Evolutionary conservation across 306 rosid species (phyloP).

Genomic region (Phaseolus lunatus): DNA sequence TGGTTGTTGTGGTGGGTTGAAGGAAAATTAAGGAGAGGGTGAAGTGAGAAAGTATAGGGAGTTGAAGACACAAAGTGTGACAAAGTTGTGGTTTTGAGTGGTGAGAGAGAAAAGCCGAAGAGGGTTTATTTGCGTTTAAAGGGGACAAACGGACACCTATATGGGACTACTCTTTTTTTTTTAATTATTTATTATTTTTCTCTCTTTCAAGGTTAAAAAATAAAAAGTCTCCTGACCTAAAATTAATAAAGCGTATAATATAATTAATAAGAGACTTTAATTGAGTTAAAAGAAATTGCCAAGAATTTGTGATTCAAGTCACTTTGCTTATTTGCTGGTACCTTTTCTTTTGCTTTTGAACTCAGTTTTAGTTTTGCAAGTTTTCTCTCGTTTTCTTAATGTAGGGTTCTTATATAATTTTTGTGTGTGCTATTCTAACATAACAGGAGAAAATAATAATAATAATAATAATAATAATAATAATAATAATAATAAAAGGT

Average conservation of each 20-base stretch:
- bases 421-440: not conserved
- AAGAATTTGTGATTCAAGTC: constrained; percentile 44
- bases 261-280: constrained; percentile 48
- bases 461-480: not conserved
- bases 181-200: not conserved
- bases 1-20: constrained; percentile 18
- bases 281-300: constrained; percentile 46
- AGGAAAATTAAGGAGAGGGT: constrained; percentile 38
- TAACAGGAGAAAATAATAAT: not conserved
- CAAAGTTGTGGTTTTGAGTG: constrained; percentile 61
- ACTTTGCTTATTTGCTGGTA: constrained; percentile 31
- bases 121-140: constrained; percentile 71
- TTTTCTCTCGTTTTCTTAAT: not conserved
- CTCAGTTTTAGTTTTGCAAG: not conserved
- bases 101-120: constrained; percentile 50
- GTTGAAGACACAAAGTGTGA: constrained; percentile 50
- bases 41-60: constrained; percentile 51
- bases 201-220: constrained; percentile 34
- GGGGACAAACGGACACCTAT: constrained; percentile 71
- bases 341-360: constrained; percentile 43
- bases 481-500: too few relatives aligned
- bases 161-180: constrained; percentile 24
- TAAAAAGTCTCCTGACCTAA: not conserved
- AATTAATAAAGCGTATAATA: constrained; percentile 26
- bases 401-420: constrained; percentile 1